phyloP scores from a whole-genome alignment of 2,329 filamentous ascomycete species.

The Mycosphaerella sp. region DNA sequence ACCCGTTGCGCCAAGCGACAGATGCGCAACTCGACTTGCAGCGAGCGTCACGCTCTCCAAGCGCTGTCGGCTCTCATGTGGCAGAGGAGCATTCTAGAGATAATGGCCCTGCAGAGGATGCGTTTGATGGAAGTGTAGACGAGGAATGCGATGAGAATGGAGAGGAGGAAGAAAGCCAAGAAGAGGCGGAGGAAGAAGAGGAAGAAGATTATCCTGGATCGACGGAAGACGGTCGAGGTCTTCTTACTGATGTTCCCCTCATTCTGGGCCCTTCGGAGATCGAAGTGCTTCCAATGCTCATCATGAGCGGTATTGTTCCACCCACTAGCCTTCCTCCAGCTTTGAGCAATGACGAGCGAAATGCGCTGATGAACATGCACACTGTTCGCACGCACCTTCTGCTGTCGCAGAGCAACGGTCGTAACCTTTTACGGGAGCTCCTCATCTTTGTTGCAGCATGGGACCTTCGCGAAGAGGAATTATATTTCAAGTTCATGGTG shows the following conservation, averaged over 20 bases:
- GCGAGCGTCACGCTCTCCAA: not conserved
- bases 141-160: slow-evolving; percentile 39
- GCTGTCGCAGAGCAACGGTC: slow-evolving; percentile 80
- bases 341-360: slow-evolving; percentile 45
- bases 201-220: slow-evolving; percentile 63
- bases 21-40: not conserved
- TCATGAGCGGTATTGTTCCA: slow-evolving; percentile 90
- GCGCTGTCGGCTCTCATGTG: not conserved
- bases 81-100: not conserved
- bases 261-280: slow-evolving; percentile 93
- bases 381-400: slow-evolving; percentile 85
- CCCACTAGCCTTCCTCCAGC: slow-evolving; percentile 52
- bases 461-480: slow-evolving; percentile 87
- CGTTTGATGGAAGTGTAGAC: slow-evolving; percentile 16
- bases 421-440: slow-evolving; percentile 81
- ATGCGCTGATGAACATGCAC: slow-evolving; percentile 68
- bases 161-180: slow-evolving; percentile 54
- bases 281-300: slow-evolving; percentile 92
- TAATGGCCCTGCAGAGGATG: slow-evolving; percentile 16
- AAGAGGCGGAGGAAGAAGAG: slow-evolving; percentile 59
- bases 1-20: not conserved
- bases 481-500: slow-evolving; percentile 94
- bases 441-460: slow-evolving; percentile 95
- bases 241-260: slow-evolving; percentile 88
- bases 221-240: slow-evolving; percentile 65